Percentiles rank a stretch among this genome's conserved stretches.
Evolutionary conservation across 495 filamentous ascomycete species (phyloP).

Genomic region (Cairneyella variabilis): DNA sequence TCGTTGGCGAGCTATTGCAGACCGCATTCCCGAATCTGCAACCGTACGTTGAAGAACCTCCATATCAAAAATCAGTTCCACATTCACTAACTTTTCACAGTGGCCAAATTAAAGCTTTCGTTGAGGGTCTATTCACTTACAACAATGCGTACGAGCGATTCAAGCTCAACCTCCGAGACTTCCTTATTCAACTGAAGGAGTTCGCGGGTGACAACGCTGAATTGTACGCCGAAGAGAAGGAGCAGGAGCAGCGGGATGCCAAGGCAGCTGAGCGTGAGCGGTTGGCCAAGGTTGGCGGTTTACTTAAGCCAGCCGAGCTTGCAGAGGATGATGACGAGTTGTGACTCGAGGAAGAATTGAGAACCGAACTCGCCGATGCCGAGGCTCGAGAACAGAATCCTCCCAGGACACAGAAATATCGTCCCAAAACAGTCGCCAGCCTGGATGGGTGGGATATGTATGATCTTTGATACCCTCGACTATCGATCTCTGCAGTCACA

Average conservation of each 20-base stretch:
- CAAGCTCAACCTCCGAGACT: constrained; percentile 91
- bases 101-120: constrained; percentile 82
- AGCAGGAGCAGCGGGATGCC: constrained; percentile 74
- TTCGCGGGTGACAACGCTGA: constrained; percentile 91
- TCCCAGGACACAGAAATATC: not conserved
- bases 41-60: constrained; percentile 54
- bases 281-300: constrained; percentile 84
- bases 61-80: constrained; percentile 2
- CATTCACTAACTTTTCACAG: constrained; percentile 54
- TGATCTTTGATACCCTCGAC: constrained; percentile 20
- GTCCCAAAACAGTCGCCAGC: constrained; percentile 6
- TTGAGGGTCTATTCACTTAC: constrained; percentile 75
- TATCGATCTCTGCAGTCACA: not conserved
- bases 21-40: constrained; percentile 94
- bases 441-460: constrained; percentile 31
- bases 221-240: constrained; percentile 91
- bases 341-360: constrained; percentile 71
- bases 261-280: constrained; percentile 78
- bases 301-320: constrained; percentile 90
- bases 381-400: not conserved
- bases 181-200: constrained; percentile 94
- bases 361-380: constrained; percentile 46
- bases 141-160: constrained; percentile 83
- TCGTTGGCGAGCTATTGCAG: constrained; percentile 78
- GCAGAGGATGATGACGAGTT: constrained; percentile 79